Conservation (phyloP, 1,284 basidiomycete genomes). For the Coniophora puteana region DNA sequence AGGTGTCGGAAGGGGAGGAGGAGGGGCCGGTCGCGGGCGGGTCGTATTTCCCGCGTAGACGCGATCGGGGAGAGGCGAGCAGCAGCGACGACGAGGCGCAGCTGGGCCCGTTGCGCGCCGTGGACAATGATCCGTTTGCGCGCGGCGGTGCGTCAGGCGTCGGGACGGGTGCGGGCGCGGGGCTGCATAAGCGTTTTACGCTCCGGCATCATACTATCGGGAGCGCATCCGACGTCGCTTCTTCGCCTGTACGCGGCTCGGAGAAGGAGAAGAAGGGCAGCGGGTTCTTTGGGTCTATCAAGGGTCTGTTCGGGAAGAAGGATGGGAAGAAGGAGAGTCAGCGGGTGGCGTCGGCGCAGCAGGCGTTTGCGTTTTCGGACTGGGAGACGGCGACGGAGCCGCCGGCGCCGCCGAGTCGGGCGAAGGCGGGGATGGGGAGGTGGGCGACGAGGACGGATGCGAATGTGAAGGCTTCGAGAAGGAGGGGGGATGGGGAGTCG, state of each 20-base stretch:
- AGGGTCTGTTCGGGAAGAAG: slow-evolving; percentile 17
- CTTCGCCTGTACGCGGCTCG: background rate
- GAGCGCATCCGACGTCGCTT: background rate
- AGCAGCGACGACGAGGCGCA: slow-evolving; percentile 33
- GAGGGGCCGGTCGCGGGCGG: slow-evolving; percentile 10
- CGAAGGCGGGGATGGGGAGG: slow-evolving; percentile 1
- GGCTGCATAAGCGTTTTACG: slow-evolving; percentile 13
- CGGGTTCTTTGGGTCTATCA: slow-evolving; percentile 24
- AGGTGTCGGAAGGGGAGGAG: slow-evolving; percentile 34
- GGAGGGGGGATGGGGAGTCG: background rate
- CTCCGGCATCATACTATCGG: slow-evolving; percentile 4
- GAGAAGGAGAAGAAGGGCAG: slow-evolving; percentile 1
- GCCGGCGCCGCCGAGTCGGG: background rate
- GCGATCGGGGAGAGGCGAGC: slow-evolving; percentile 1
- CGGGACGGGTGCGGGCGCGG: background rate
- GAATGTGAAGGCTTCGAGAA: slow-evolving; percentile 11
- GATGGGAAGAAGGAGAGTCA: slow-evolving; percentile 15
- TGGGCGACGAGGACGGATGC: slow-evolving; percentile 29
- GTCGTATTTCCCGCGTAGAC: background rate
- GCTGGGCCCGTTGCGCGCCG: slow-evolving; percentile 37
- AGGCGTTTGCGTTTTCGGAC: slow-evolving; percentile 5
- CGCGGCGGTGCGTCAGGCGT: background rate
- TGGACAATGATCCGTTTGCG: slow-evolving; percentile 58
- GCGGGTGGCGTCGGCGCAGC: background rate
- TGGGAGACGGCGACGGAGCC: slow-evolving; percentile 11